A percentile compares a stretch with the other conserved stretches of the same genome.
These are phyloP conservation scores for Areca catechu DNA, from an alignment of 176 grass and related monocot genomes.

Conservation along the genomic window DNA sequence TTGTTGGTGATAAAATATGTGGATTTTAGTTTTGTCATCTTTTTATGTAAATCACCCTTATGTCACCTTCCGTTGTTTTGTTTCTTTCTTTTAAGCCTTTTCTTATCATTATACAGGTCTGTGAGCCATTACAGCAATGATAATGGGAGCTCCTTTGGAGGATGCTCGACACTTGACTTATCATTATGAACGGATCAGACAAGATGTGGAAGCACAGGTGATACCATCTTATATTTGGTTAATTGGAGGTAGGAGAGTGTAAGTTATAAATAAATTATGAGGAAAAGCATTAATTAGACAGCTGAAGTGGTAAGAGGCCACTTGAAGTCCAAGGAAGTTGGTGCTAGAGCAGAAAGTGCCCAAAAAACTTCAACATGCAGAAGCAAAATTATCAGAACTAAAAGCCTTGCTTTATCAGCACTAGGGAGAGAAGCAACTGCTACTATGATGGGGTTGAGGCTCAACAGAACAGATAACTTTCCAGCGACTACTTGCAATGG, in stretches of 20 bases:
- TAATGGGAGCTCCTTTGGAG: slow-evolving; percentile 94
- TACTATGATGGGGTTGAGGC: slow-evolving; percentile 91
- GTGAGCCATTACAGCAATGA: slow-evolving; percentile 84
- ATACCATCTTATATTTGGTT: background rate
- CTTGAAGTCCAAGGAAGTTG: slow-evolving; percentile 83
- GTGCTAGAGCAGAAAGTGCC: slow-evolving; percentile 56
- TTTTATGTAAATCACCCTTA: no score
- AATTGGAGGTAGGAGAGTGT: background rate
- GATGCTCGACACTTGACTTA: slow-evolving; percentile 89
- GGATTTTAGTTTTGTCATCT: no score
- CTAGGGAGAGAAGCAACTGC: slow-evolving; percentile 89
- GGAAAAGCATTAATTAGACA: slow-evolving; percentile 52
- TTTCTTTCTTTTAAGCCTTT: no score
- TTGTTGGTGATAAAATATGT: no score
- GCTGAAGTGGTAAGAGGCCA: slow-evolving; percentile 92
- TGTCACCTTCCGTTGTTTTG: no score
- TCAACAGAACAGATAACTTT: slow-evolving; percentile 78
- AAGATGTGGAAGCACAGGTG: slow-evolving; percentile 99
- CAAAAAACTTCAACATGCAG: slow-evolving; percentile 91
- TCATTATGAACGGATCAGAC: slow-evolving; percentile 89
- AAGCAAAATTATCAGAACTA: slow-evolving; percentile 90
- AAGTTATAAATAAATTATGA: slow-evolving; percentile 19
- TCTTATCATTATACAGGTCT: slow-evolving; percentile 33
- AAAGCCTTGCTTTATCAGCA: slow-evolving; percentile 53
- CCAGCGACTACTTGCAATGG: slow-evolving; percentile 73